phyloP scores from a whole-genome alignment of 2,329 filamentous ascomycete species.

The Phialocephala subalpina region DNA sequence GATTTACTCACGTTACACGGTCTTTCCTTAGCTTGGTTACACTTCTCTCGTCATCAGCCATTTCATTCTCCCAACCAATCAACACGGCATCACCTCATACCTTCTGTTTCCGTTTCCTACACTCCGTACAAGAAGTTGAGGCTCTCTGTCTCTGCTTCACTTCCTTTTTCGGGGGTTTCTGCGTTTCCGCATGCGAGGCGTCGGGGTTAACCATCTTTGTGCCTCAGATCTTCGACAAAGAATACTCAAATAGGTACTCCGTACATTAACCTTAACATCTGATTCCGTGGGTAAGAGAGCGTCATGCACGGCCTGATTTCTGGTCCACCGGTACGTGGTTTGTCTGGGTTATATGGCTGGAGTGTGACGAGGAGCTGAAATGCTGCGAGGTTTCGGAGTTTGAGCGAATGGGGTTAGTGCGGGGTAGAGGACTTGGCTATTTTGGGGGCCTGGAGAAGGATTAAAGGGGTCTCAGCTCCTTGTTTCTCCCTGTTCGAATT shows the following conservation, averaged over 20 bases:
- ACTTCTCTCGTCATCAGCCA: too few relatives aligned
- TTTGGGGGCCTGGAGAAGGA: background rate
- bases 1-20: too few relatives aligned
- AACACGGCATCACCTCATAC: slow-evolving; percentile 18
- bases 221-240: slow-evolving; percentile 5
- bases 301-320: slow-evolving; percentile 6
- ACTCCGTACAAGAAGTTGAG: slow-evolving; percentile 38
- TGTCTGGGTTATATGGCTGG: slow-evolving; percentile 11
- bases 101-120: slow-evolving; percentile 37
- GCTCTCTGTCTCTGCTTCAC: slow-evolving; percentile 33
- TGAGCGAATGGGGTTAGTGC: background rate
- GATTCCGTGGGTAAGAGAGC: background rate
- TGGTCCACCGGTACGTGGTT: background rate
- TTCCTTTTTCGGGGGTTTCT: slow-evolving; percentile 31
- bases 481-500: background rate
- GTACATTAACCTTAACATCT: slow-evolving; percentile 20
- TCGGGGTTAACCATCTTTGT: slow-evolving; percentile 31
- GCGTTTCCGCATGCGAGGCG: slow-evolving; percentile 17
- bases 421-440: background rate
- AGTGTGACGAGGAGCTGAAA: slow-evolving; percentile 10
- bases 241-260: slow-evolving; percentile 17
- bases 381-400: slow-evolving; percentile 7
- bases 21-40: too few relatives aligned
- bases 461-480: background rate
- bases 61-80: background rate